These are phyloP conservation scores for Quercus gilva DNA, from an alignment of 306 rosid species.

Conservation along the genomic window DNA sequence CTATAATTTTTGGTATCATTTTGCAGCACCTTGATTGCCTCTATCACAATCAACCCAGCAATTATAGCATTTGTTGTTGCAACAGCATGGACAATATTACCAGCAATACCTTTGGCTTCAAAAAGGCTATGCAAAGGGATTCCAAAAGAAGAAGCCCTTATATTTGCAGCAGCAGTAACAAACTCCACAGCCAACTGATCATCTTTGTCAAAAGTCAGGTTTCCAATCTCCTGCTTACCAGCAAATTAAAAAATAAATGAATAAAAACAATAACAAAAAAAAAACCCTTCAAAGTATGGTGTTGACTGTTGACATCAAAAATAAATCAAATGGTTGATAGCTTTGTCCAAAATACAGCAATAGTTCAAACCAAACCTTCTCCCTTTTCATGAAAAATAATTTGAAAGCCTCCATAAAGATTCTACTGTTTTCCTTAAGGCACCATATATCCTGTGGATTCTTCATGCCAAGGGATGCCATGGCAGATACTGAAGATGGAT, in stretches of 20 bases:
- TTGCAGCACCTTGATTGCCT: constrained; percentile 92
- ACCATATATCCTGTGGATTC: constrained; percentile 99
- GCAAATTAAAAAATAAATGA: neutral
- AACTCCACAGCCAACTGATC: constrained; percentile 97
- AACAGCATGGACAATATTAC: constrained; percentile 98
- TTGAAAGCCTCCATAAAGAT: constrained; percentile 76
- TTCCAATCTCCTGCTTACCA: constrained; percentile 77
- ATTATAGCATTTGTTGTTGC: constrained; percentile 95
- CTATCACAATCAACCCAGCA: constrained; percentile 98
- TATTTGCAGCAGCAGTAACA: constrained; percentile 97
- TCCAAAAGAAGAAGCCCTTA: constrained; percentile 89
- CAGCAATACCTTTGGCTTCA: constrained; percentile 99
- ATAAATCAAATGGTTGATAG: constrained; percentile 12
- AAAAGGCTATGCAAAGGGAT: constrained; percentile 93
- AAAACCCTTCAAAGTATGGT: too few species aligned
- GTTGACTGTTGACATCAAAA: constrained; percentile 6
- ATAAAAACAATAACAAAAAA: neutral
- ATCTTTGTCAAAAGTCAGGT: constrained; percentile 92
- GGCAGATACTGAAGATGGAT: constrained; percentile 62
- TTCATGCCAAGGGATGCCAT: constrained; percentile 90
- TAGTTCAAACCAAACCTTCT: constrained; percentile 52
- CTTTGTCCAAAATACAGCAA: constrained; percentile 11
- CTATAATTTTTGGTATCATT: constrained; percentile 66
- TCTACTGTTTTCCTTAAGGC: constrained; percentile 75
- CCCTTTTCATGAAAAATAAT: constrained; percentile 76